Percentiles rank a stretch among this genome's conserved stretches.
Conservation (phyloP, 192 early-diverging fungal genomes). For the Coemansia sp. region DNA sequence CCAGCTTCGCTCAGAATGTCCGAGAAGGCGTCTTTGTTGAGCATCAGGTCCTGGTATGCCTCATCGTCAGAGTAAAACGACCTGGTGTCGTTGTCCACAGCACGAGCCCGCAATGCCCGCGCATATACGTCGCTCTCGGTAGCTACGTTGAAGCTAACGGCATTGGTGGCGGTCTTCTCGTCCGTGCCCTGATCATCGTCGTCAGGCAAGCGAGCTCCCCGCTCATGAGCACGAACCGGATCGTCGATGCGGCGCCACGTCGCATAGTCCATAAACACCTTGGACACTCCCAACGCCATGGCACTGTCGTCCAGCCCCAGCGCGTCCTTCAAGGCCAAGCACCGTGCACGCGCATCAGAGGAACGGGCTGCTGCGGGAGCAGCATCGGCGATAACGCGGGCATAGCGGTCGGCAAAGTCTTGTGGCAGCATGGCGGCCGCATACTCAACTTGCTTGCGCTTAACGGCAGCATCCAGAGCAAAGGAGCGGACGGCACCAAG, state of each 20-base stretch:
- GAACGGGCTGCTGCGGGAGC: constrained; percentile 7
- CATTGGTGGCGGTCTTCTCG: constrained; percentile 49
- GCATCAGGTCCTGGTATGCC: constrained; percentile 53
- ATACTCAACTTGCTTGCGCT: constrained; percentile 46
- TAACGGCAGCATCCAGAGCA: constrained; percentile 55
- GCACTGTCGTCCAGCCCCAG: constrained; percentile 49
- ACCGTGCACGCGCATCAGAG: constrained; percentile 37
- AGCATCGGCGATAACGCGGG: constrained; percentile 53
- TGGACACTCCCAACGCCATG: constrained; percentile 55
- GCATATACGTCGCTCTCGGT: constrained; percentile 24
- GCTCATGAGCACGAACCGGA: constrained; percentile 62
- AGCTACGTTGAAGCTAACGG: constrained; percentile 41
- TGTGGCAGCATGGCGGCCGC: constrained; percentile 41
- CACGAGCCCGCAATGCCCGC: constrained; percentile 28
- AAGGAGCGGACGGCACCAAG: constrained; percentile 56
- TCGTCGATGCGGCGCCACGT: constrained; percentile 85
- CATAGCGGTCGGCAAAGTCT: constrained; percentile 21
- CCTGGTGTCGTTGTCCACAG: constrained; percentile 42
- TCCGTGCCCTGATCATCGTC: constrained; percentile 26
- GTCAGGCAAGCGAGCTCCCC: constrained; percentile 25
- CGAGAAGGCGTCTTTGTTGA: constrained; percentile 50
- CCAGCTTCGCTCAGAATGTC: constrained; percentile 42
- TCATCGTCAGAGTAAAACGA: constrained; percentile 65
- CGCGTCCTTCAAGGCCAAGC: constrained; percentile 38
- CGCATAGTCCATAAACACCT: constrained; percentile 71